A percentile compares a stretch with the other conserved stretches of the same genome.
These are phyloP conservation scores for Aegilops tauschii DNA, from an alignment of 176 grass and related monocot genomes.

Conservation along the genomic window DNA sequence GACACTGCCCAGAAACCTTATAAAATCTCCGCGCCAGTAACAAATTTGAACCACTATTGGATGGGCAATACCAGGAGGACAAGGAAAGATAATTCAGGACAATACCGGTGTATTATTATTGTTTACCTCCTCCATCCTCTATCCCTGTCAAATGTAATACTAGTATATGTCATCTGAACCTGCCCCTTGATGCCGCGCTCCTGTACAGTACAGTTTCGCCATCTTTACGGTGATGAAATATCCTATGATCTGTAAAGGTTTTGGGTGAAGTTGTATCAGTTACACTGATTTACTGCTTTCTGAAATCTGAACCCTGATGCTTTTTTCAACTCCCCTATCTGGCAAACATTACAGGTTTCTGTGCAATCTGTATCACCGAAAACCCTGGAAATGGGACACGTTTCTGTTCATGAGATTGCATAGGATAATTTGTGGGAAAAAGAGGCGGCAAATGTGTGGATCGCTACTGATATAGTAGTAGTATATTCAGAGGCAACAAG, in stretches of 20 bases:
- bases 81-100: conserved; percentile 21
- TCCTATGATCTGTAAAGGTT: conserved; percentile 1
- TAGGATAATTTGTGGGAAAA: neutral
- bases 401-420: neutral
- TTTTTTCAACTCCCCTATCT: neutral
- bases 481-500: neutral
- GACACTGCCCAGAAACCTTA: neutral
- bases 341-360: conserved; percentile 7
- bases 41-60: neutral
- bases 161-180: conserved; percentile 17
- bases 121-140: neutral
- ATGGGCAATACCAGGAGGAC: conserved; percentile 4
- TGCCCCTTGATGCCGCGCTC: neutral
- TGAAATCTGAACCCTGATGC: neutral
- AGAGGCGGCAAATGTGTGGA: neutral
- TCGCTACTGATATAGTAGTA: neutral
- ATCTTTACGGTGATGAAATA: neutral
- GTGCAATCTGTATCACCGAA: neutral
- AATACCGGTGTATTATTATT: neutral
- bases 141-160: neutral
- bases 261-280: neutral
- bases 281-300: neutral
- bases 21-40: neutral
- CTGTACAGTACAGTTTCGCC: neutral
- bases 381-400: neutral